phyloP scores from a whole-genome alignment of 108 stramenopile genomes.

The Chaetoceros tenuissimus region DNA sequence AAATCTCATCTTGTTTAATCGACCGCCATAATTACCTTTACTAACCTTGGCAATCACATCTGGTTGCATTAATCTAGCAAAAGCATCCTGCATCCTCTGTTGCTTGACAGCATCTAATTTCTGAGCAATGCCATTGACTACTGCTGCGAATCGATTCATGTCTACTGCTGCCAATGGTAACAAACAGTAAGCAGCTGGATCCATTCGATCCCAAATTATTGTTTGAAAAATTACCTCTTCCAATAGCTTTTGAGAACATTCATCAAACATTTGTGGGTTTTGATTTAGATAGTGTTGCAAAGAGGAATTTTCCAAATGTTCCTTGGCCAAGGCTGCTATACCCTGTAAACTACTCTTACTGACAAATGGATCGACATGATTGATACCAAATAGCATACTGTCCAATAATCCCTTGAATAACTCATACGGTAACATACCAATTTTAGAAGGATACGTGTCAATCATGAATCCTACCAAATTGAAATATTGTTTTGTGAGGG shows the following conservation, averaged over 20 bases:
- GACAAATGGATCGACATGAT: slow-evolving; percentile 55
- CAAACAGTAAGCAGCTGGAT: slow-evolving; percentile 54
- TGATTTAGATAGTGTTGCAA: slow-evolving; percentile 34
- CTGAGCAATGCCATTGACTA: slow-evolving; percentile 46
- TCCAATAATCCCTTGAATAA: slow-evolving; percentile 75
- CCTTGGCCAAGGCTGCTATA: slow-evolving; percentile 51
- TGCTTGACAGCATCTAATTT: slow-evolving; percentile 46
- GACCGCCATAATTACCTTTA: slow-evolving; percentile 51
- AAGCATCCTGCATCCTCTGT: slow-evolving; percentile 42
- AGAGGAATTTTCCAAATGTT: slow-evolving; percentile 34
- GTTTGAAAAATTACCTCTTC: slow-evolving; percentile 70
- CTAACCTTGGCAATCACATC: slow-evolving; percentile 51
- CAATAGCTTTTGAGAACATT: slow-evolving; percentile 49
- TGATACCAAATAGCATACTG: slow-evolving; percentile 79
- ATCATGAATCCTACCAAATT: slow-evolving; percentile 76
- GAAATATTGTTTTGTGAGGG: slow-evolving; percentile 67
- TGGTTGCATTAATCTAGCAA: slow-evolving; percentile 50
- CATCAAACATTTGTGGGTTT: slow-evolving; percentile 42
- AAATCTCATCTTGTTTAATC: slow-evolving; percentile 57
- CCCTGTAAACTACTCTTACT: slow-evolving; percentile 69
- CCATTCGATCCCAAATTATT: slow-evolving; percentile 71
- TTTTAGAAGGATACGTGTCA: slow-evolving; percentile 82
- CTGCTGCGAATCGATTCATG: slow-evolving; percentile 40
- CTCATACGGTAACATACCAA: slow-evolving; percentile 57
- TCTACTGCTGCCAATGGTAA: slow-evolving; percentile 60